Conservation (phyloP, 495 filamentous ascomycete genomes). For the Penicillium waksmanii region DNA sequence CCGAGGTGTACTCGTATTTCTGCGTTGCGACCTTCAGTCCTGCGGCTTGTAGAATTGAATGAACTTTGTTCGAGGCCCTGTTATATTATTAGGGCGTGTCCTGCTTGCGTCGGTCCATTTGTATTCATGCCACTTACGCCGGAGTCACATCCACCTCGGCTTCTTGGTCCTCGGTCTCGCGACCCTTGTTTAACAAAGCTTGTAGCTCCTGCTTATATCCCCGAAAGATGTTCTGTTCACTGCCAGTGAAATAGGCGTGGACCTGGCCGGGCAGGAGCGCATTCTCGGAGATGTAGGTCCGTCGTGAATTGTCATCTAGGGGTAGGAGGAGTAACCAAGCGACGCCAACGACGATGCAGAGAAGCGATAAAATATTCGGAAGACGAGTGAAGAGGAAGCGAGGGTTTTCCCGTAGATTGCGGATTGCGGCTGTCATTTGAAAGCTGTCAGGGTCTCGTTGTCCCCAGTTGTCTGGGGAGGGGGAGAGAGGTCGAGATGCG, state of each 20-base stretch:
- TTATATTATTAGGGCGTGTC: slow-evolving; percentile 13
- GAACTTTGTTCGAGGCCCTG: slow-evolving; percentile 71
- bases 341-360: slow-evolving; percentile 89
- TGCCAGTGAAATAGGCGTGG: slow-evolving; percentile 95
- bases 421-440: slow-evolving; percentile 41
- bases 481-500: background rate
- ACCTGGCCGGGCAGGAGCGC: slow-evolving; percentile 94
- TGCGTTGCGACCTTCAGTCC: slow-evolving; percentile 87
- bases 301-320: slow-evolving; percentile 85
- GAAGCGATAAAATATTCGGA: slow-evolving; percentile 64
- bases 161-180: slow-evolving; percentile 17
- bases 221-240: slow-evolving; percentile 92
- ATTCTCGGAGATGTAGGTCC: slow-evolving; percentile 97
- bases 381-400: slow-evolving; percentile 45
- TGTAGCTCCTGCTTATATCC: slow-evolving; percentile 88
- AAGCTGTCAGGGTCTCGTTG: slow-evolving; percentile 23
- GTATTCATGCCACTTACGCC: slow-evolving; percentile 36
- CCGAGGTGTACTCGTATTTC: slow-evolving; percentile 75
- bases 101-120: background rate
- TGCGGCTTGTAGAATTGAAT: slow-evolving; percentile 70
- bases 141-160: slow-evolving; percentile 45
- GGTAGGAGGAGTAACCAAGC: slow-evolving; percentile 93
- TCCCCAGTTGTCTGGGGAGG: slow-evolving; percentile 23
- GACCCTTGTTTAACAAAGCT: slow-evolving; percentile 35
- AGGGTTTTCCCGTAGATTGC: slow-evolving; percentile 49